phyloP scores from a whole-genome alignment of 352 stramenopile genomes.

The Phytophthora tubulina region DNA sequence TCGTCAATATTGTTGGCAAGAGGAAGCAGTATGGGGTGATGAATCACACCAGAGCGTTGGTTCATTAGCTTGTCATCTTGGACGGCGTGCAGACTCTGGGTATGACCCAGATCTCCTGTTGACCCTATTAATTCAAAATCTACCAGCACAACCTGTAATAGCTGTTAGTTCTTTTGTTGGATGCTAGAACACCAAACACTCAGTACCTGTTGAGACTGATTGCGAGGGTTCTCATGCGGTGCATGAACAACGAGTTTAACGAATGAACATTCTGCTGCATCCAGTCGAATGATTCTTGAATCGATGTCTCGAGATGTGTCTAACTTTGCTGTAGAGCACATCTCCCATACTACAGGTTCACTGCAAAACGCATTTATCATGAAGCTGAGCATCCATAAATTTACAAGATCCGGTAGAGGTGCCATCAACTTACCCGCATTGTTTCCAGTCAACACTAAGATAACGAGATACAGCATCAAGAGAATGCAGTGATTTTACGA shows the following conservation, averaged over 20 bases:
- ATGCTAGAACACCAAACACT: not conserved
- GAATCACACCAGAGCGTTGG: not conserved
- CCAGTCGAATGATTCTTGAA: conserved; percentile 26
- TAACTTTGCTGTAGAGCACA: not conserved
- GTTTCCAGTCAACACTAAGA: conserved; percentile 39
- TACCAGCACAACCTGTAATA: conserved; percentile 36
- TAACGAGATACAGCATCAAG: conserved; percentile 47
- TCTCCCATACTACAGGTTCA: conserved; percentile 22
- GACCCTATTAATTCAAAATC: conserved; percentile 43
- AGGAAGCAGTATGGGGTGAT: not conserved
- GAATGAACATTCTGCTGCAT: conserved; percentile 35
- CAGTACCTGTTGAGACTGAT: conserved; percentile 34
- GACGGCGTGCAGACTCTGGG: not conserved
- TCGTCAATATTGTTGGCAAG: conserved; percentile 18
- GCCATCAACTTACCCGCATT: conserved; percentile 31
- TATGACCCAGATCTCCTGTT: not conserved
- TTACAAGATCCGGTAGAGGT: not conserved
- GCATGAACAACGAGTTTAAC: conserved; percentile 47
- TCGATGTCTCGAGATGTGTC: conserved; percentile 2
- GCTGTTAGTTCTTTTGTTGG: not conserved
- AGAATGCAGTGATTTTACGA: not conserved
- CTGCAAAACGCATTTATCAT: conserved; percentile 1
- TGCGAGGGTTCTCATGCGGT: conserved; percentile 3
- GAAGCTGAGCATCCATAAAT: not conserved
- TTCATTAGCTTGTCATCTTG: not conserved